These are phyloP conservation scores for Colletotrichum shisoi DNA, from an alignment of 2,329 filamentous ascomycete species.

Conservation along the genomic window DNA sequence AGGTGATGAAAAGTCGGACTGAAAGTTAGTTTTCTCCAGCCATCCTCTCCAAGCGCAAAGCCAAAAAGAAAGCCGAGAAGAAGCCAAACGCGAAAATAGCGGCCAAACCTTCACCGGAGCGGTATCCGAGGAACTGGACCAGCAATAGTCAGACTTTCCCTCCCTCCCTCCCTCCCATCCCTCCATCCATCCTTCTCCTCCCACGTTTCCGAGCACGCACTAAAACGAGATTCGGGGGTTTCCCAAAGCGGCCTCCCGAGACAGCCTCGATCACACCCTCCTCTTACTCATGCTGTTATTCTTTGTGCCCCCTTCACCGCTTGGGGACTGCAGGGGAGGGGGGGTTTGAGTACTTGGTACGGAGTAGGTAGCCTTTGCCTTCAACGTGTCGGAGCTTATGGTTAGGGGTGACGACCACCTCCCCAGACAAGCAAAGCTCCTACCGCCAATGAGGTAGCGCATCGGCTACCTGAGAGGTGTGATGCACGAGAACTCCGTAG, in stretches of 20 bases:
- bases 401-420: background rate
- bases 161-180: background rate
- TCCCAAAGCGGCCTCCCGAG: slow-evolving; percentile 33
- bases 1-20: background rate
- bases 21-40: background rate
- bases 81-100: background rate
- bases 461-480: background rate
- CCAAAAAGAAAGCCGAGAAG: background rate
- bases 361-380: background rate
- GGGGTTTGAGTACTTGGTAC: background rate
- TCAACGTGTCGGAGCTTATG: slow-evolving; percentile 7
- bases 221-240: slow-evolving; percentile 4
- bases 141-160: background rate
- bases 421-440: slow-evolving; percentile 3
- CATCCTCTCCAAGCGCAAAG: background rate
- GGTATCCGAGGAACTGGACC: background rate
- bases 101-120: background rate
- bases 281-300: background rate
- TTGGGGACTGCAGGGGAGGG: background rate
- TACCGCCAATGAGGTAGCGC: background rate
- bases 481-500: background rate
- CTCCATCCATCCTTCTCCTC: no score
- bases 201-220: background rate
- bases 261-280: background rate
- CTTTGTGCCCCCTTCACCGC: background rate